Conservation (phyloP, 805 yeast genomes). For the Cyberlindnera petersonii region DNA sequence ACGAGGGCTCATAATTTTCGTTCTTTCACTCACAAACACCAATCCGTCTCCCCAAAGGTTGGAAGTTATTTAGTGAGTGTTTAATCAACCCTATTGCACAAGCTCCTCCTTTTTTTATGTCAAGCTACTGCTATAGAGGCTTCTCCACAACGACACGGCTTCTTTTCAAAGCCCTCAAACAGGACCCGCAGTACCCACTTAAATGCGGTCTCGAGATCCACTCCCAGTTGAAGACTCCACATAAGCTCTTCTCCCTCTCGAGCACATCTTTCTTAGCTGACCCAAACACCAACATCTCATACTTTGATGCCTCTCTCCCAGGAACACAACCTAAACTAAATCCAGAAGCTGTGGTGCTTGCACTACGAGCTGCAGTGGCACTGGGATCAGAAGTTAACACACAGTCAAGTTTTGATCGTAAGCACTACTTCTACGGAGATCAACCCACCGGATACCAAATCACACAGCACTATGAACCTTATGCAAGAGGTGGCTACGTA, state of each 20-base stretch:
- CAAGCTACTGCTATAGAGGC: too few species aligned
- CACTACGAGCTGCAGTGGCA: constrained; percentile 70
- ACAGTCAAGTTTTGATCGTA: constrained; percentile 76
- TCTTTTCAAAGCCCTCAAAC: constrained; percentile 2
- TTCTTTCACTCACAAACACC: too few species aligned
- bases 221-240: constrained; percentile 72
- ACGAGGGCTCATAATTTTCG: too few species aligned
- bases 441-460: constrained; percentile 96
- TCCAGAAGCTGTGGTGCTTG: constrained; percentile 65
- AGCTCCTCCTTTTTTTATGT: too few species aligned
- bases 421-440: constrained; percentile 94
- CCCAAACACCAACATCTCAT: constrained; percentile 72
- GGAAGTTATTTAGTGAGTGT: too few species aligned
- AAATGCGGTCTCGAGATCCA: constrained; percentile 93
- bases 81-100: too few species aligned
- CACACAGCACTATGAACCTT: constrained; percentile 82
- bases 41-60: too few species aligned
- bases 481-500: constrained; percentile 65
- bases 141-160: constrained; percentile 1
- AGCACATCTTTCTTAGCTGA: constrained; percentile 41
- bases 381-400: constrained; percentile 55
- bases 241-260: constrained; percentile 74
- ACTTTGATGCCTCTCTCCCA: constrained; percentile 82
- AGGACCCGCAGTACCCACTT: constrained; percentile 34
- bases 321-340: constrained; percentile 88